phyloP scores from a whole-genome alignment of 371 early-diverging fungal genomes.

The Capillidium heterosporum region DNA sequence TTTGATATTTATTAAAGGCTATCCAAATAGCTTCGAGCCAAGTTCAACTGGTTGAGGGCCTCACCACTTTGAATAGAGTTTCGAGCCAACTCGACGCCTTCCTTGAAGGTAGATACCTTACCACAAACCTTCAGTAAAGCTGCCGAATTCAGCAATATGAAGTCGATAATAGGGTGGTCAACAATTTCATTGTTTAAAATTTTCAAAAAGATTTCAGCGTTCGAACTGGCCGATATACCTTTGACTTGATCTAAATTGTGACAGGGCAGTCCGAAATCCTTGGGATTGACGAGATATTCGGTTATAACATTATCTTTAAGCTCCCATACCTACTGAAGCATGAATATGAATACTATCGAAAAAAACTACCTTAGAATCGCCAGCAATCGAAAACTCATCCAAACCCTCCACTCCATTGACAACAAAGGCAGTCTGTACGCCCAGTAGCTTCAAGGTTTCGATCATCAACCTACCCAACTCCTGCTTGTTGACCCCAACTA shows the following conservation, averaged over 20 bases:
- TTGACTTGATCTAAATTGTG: constrained; percentile 54
- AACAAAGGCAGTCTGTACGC: constrained; percentile 56
- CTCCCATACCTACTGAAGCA: constrained; percentile 37
- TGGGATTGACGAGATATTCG: constrained; percentile 46
- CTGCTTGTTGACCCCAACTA: constrained; percentile 77
- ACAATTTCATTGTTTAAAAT: constrained; percentile 31
- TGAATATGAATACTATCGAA: neutral
- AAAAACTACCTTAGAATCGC: constrained; percentile 40
- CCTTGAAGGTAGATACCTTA: constrained; percentile 43
- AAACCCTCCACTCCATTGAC: constrained; percentile 65
- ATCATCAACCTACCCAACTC: constrained; percentile 66
- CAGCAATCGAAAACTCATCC: constrained; percentile 70
- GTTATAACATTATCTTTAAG: constrained; percentile 35
- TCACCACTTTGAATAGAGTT: constrained; percentile 48
- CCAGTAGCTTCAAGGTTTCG: constrained; percentile 55
- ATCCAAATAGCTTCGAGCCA: no score
- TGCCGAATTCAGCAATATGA: constrained; percentile 77
- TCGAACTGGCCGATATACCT: constrained; percentile 59
- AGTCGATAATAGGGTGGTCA: constrained; percentile 58
- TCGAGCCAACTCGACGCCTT: constrained; percentile 60
- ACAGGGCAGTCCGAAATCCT: constrained; percentile 65
- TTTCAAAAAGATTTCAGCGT: constrained; percentile 43
- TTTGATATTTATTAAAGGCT: no score
- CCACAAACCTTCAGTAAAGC: constrained; percentile 73
- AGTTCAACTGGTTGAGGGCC: constrained; percentile 37